Evolutionary conservation across 148 eudicot species (phyloP), one percentile per base, ranked within the genome.

Genomic region (Camellia sinensis): DNA sequence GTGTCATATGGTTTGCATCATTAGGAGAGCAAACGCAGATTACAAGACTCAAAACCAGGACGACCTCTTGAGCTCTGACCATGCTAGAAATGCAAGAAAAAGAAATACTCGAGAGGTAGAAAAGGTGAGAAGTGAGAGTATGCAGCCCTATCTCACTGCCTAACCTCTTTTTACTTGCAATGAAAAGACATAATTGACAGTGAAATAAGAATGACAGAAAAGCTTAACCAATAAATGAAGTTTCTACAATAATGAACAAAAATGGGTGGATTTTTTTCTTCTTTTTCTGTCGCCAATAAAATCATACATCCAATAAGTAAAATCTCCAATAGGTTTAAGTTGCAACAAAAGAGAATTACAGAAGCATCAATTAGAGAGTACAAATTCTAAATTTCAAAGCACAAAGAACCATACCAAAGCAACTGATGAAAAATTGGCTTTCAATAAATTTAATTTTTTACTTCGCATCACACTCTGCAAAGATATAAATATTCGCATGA

Each of bases 391-490:
- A 43, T 53, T 63, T 48, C 53, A 52, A 11, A 73, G 45, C 8
- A 37, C 14, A 65, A 60, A 65, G 64, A 81, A 78, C 22, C 91
- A 54, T 89, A 90, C 93, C 74, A 85, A 82, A 72, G 87, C 83
- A 84, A 78, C 53, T 40, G 93, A 85, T 61, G 90, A 83, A 21
- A 86, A 66, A 10, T 74, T 67, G 57, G 80, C 43, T 12, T 81
- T 67, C n/a, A 74, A 68, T 5, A 82, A 53, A 67, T 83, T 80
- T 78, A 80, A 82, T 53, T 68, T 87, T 75, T 83, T 70, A 57
- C 86, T 78, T 85, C 83, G 82, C 61, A 79, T 7, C 67, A 79
- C 82, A 84, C 59, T 79, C 93, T 90, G 89, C 74, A 64, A 76
- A 19, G 9, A 81, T 22, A 71, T 13, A 81, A 22, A 50, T 50